Evolutionary conservation across 495 filamentous ascomycete species (phyloP).

Genomic region (Darksidea phi): DNA sequence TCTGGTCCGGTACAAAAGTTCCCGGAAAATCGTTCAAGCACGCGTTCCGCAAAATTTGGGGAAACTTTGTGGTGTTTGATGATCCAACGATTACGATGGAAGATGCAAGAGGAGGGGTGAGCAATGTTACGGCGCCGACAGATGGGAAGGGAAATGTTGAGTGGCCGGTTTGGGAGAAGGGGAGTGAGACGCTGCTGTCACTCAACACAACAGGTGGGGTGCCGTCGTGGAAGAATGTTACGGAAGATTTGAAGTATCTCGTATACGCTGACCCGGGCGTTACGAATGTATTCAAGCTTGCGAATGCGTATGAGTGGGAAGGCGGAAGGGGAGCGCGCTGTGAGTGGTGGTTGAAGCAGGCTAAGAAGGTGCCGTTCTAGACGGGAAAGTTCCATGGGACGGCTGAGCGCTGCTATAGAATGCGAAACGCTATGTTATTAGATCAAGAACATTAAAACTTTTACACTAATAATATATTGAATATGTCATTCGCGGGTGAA

Average conservation of each 20-base stretch:
- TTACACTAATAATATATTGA: too few species aligned
- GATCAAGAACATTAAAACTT: too few species aligned
- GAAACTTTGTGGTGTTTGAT: slow-evolving; percentile 31
- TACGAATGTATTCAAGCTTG: slow-evolving; percentile 31
- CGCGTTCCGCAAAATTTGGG: slow-evolving; percentile 35
- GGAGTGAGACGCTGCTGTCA: slow-evolving; percentile 14
- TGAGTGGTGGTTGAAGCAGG: slow-evolving; percentile 30
- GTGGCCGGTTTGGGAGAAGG: slow-evolving; percentile 28
- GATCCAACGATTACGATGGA: slow-evolving; percentile 16
- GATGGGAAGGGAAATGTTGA: slow-evolving; percentile 19
- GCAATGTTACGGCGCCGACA: slow-evolving; percentile 27
- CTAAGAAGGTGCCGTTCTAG: slow-evolving; percentile 30
- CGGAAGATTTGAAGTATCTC: slow-evolving; percentile 21
- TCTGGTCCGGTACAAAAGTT: slow-evolving; percentile 12
- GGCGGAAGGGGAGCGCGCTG: slow-evolving; percentile 32
- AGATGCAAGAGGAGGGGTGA: slow-evolving; percentile 23
- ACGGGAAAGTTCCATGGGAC: too few species aligned
- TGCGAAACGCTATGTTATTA: neutral
- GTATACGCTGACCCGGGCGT: slow-evolving; percentile 31
- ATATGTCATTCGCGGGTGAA: too few species aligned
- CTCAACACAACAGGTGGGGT: slow-evolving; percentile 32
- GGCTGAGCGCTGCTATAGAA: too few species aligned
- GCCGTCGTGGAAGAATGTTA: slow-evolving; percentile 1
- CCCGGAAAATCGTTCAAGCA: slow-evolving; percentile 28
- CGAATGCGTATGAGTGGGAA: slow-evolving; percentile 30